Evolutionary conservation across 2,329 filamentous ascomycete species (phyloP).

Genomic region (Cryphonectria parasitica): DNA sequence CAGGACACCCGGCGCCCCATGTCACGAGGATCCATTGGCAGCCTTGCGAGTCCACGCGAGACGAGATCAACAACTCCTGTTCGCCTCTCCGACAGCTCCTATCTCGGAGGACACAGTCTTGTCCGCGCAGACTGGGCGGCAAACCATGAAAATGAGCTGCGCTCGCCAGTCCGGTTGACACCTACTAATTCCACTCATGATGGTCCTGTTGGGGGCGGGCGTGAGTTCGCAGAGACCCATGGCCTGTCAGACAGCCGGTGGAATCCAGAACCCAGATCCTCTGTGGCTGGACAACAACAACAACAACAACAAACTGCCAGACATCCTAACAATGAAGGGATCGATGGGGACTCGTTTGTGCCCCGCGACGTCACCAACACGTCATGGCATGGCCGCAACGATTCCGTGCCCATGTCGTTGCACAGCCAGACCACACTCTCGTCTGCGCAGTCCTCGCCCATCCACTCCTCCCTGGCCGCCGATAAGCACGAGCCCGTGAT

Average conservation of each 20-base stretch:
- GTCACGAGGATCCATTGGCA: conserved; percentile 14
- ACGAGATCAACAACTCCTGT: conserved; percentile 10
- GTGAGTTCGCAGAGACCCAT: conserved; percentile 14
- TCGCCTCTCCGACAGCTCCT: conserved; percentile 18
- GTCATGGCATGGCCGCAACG: conserved; percentile 38
- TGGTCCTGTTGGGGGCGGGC: conserved; percentile 28
- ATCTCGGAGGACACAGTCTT: conserved; percentile 23
- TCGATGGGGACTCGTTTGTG: conserved; percentile 31
- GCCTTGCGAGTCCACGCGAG: conserved; percentile 23
- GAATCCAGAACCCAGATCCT: conserved; percentile 32
- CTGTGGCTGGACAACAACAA: background rate
- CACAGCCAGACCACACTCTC: conserved; percentile 43
- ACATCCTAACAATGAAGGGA: conserved; percentile 30
- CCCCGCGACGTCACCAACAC: conserved; percentile 40
- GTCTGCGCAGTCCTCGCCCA: conserved; percentile 39
- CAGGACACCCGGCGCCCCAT: conserved; percentile 18
- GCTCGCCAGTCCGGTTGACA: conserved; percentile 21
- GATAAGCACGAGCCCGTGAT: conserved; percentile 41
- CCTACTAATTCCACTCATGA: conserved; percentile 26
- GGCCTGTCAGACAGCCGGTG: conserved; percentile 38
- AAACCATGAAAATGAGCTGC: conserved; percentile 23
- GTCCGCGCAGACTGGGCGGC: conserved; percentile 27
- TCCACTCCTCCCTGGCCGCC: conserved; percentile 32
- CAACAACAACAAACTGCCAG: conserved; percentile 30
- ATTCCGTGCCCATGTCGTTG: conserved; percentile 41